These are phyloP conservation scores for Cystoisospora suis DNA, from an alignment of 169 alveolate species.

Conservation along the genomic window DNA sequence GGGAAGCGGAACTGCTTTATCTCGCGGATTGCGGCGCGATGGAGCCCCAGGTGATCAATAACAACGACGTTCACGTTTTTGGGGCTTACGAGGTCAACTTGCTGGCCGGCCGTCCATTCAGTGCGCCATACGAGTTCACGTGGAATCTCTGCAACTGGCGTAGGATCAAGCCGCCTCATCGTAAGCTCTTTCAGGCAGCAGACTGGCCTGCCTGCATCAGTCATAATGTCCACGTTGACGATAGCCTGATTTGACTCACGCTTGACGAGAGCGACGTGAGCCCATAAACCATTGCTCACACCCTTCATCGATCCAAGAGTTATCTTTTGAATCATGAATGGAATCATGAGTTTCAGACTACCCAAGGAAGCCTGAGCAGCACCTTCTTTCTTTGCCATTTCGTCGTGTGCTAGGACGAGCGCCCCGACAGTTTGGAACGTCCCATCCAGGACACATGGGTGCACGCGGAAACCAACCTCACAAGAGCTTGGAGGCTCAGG, in stretches of 20 bases:
- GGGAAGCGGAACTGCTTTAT: background rate
- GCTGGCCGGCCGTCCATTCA: conserved; percentile 53
- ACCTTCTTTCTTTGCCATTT: conserved; percentile 30
- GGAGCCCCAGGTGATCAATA: conserved; percentile 23
- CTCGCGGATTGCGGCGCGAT: background rate
- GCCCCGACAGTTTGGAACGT: conserved; percentile 62
- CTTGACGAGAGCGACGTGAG: conserved; percentile 61
- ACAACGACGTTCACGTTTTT: background rate
- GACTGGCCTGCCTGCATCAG: conserved; percentile 37
- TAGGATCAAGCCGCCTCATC: conserved; percentile 59
- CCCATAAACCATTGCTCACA: conserved; percentile 31
- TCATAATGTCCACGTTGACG: conserved; percentile 53
- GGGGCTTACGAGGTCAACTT: background rate
- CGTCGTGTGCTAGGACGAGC: conserved; percentile 56
- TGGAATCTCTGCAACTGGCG: conserved; percentile 68
- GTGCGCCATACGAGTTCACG: conserved; percentile 65
- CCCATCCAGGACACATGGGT: conserved; percentile 68
- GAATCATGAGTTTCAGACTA: conserved; percentile 54
- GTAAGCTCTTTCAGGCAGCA: conserved; percentile 43
- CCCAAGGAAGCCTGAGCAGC: conserved; percentile 12
- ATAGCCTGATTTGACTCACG: conserved; percentile 61
- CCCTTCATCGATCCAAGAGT: conserved; percentile 29
- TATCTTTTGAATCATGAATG: conserved; percentile 56
- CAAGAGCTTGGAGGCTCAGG: conserved; percentile 56
- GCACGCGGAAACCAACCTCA: conserved; percentile 70